Percentiles rank a stretch among this genome's conserved stretches.
These are phyloP conservation scores for Lactuca saligna DNA, from an alignment of 129 eudicot genomes.

Conservation along the genomic window DNA sequence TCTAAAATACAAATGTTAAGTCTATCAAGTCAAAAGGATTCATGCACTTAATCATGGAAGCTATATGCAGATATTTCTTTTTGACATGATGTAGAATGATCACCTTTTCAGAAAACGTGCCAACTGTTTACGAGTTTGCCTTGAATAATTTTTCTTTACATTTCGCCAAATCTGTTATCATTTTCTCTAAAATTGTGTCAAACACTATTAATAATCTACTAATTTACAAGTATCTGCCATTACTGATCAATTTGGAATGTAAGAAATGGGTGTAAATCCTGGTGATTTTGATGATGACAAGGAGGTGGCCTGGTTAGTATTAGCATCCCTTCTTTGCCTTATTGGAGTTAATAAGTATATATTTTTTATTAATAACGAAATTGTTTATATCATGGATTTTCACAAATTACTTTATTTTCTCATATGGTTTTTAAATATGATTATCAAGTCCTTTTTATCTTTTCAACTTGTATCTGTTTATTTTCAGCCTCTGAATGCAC, in stretches of 20 bases:
- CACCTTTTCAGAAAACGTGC: no score
- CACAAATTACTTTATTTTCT: background rate
- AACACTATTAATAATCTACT: background rate
- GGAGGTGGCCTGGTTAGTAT: conserved; percentile 82
- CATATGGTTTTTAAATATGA: conserved; percentile 1
- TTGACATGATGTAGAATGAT: no score
- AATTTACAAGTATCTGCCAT: conserved; percentile 70
- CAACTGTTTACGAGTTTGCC: no score
- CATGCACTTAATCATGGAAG: background rate
- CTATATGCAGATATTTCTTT: no score
- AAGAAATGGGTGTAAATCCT: conserved; percentile 71
- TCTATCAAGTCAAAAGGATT: no score
- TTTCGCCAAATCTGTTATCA: background rate
- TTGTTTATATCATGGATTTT: background rate
- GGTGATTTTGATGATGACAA: conserved; percentile 86
- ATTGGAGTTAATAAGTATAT: conserved; percentile 13
- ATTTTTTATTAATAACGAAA: background rate
- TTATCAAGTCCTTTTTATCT: background rate
- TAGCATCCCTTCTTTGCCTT: conserved; percentile 5
- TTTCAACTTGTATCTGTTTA: conserved; percentile 7
- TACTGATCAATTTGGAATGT: conserved; percentile 81
- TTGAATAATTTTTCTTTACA: conserved; percentile 6
- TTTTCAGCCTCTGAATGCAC: conserved; percentile 79
- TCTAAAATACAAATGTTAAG: background rate
- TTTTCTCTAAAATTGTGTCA: background rate